Conservation (phyloP, 129 eudicot genomes). For the Glebionis coronaria region DNA sequence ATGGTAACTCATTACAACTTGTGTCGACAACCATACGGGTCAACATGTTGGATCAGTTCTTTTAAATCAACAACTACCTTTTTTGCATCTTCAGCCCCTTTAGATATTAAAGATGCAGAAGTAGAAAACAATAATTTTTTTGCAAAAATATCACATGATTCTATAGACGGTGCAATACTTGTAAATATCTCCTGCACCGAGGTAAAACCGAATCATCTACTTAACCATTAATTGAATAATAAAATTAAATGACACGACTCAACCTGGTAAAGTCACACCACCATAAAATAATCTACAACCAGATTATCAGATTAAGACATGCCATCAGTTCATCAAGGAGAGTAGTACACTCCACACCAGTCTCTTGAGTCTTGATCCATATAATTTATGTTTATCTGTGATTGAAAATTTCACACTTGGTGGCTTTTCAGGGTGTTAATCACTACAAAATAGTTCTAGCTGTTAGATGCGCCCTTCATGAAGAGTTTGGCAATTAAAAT, state of each 20-base stretch:
- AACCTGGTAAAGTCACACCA: conserved; percentile 43
- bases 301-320: conserved; percentile 3
- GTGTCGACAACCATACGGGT: too few relatives aligned
- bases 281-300: conserved; percentile 14
- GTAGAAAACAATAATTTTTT: too few relatives aligned
- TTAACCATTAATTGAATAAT: too few relatives aligned
- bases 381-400: conserved; percentile 51
- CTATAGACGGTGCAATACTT: too few relatives aligned
- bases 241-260: conserved; percentile 62
- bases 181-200: too few relatives aligned
- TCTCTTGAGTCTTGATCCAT: conserved; percentile 51
- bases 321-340: background rate
- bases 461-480: conserved; percentile 74
- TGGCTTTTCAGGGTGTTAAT: conserved; percentile 49
- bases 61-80: too few relatives aligned
- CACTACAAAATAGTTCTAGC: conserved; percentile 48
- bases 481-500: conserved; percentile 46
- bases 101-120: too few relatives aligned
- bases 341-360: conserved; percentile 55
- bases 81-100: too few relatives aligned
- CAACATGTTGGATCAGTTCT: too few relatives aligned
- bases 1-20: too few relatives aligned
- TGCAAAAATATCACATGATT: too few relatives aligned
- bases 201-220: too few relatives aligned
- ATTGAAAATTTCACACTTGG: conserved; percentile 50